phyloP scores from a whole-genome alignment of 176 grass and related monocot genomes.

The Oryza brachyantha region DNA sequence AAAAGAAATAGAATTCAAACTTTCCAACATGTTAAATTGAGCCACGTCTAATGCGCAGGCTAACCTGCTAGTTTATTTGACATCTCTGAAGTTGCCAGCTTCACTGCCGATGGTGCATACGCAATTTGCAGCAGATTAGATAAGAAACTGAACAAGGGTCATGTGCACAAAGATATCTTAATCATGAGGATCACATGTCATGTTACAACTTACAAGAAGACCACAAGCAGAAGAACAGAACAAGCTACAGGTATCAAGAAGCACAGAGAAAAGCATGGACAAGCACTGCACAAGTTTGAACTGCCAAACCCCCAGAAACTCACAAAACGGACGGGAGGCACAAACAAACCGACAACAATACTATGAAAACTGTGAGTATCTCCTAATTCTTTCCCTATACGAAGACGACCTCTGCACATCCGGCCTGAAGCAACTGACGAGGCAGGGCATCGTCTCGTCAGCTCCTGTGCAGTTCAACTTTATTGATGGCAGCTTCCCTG shows the following conservation, averaged over 20 bases:
- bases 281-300: constrained; percentile 42
- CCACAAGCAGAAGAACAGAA: constrained; percentile 1
- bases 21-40: too few species aligned
- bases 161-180: constrained; percentile 28
- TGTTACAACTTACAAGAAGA: constrained; percentile 16
- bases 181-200: constrained; percentile 10
- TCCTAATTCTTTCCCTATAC: constrained; percentile 52
- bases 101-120: background rate
- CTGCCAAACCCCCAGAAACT: constrained; percentile 35
- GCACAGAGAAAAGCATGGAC: constrained; percentile 20
- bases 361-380: constrained; percentile 54
- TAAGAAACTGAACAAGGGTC: background rate
- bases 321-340: constrained; percentile 30
- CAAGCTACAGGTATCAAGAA: background rate
- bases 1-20: too few species aligned
- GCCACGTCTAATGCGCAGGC: too few species aligned
- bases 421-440: constrained; percentile 53
- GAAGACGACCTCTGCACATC: constrained; percentile 55
- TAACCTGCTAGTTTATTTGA: background rate
- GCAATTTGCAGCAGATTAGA: background rate
- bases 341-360: constrained; percentile 27
- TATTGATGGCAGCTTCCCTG: constrained; percentile 44
- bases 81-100: background rate
- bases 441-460: constrained; percentile 51
- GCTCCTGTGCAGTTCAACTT: constrained; percentile 59